These are phyloP conservation scores for Chalara sp. DNA, from an alignment of 2,329 filamentous ascomycete genomes.

Conservation along the genomic window DNA sequence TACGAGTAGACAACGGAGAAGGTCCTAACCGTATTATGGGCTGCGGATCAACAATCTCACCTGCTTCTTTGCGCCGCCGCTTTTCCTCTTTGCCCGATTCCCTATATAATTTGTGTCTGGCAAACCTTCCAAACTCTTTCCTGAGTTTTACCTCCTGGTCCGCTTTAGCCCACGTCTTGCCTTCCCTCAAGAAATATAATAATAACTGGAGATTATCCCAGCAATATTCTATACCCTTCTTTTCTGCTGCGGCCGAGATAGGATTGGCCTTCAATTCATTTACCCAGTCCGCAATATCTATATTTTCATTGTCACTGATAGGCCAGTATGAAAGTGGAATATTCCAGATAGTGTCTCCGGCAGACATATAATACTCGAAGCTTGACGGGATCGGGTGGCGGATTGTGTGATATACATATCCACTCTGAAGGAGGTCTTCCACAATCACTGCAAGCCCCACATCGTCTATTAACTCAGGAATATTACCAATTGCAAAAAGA, in stretches of 20 bases:
- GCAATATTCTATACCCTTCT: conserved; percentile 1
- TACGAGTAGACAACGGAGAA: no score
- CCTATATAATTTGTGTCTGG: conserved; percentile 1
- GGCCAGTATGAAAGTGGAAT: conserved; percentile 8
- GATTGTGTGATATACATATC: conserved; percentile 9
- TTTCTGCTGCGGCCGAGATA: conserved; percentile 5
- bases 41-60: conserved; percentile 3
- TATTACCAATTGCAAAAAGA: no score
- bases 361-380: conserved; percentile 1
- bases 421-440: conserved; percentile 8
- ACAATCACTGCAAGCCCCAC: conserved; percentile 8
- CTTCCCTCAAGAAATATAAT: conserved; percentile 8
- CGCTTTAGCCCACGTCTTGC: conserved; percentile 8
- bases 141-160: conserved; percentile 7
- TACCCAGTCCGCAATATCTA: conserved; percentile 8
- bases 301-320: conserved; percentile 7
- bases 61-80: conserved; percentile 5
- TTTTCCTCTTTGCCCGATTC: conserved; percentile 7
- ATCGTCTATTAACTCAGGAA: neutral
- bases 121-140: conserved; percentile 2
- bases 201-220: conserved; percentile 7
- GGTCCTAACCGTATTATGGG: conserved; percentile 4
- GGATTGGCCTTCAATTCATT: conserved; percentile 8
- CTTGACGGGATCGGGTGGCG: conserved; percentile 8
- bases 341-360: conserved; percentile 7